Percentiles rank a stretch among this genome's conserved stretches.
Conservation (phyloP, 2,329 filamentous ascomycete genomes). For the Aaosphaeria pasadenensis region DNA sequence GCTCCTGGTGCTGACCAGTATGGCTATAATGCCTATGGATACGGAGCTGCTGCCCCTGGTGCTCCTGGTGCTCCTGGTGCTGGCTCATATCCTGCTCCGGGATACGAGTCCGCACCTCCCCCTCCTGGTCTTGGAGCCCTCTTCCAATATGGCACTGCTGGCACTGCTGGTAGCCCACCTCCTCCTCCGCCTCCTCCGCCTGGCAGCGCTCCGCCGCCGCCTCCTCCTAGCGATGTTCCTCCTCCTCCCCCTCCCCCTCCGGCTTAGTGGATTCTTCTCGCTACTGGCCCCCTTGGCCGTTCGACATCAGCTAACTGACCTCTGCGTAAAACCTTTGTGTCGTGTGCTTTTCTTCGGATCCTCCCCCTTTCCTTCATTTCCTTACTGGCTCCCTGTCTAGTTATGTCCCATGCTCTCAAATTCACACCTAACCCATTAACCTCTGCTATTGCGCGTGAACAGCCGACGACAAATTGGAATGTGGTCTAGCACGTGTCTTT, state of each 20-base stretch:
- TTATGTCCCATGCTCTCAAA: no score
- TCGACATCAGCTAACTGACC: no score
- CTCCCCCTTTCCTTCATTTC: no score
- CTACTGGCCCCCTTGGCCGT: no score
- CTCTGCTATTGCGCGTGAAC: no score
- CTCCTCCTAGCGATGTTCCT: constrained; percentile 52
- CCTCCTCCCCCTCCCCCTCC: constrained; percentile 48
- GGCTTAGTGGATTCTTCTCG: constrained; percentile 11
- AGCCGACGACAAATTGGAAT: no score
- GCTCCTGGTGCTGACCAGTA: constrained; percentile 39
- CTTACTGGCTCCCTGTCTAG: no score
- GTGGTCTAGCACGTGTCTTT: no score
- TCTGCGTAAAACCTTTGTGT: no score
- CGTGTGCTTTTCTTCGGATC: no score
- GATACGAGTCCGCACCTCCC: constrained; percentile 59
- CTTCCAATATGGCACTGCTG: constrained; percentile 62
- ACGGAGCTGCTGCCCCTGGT: constrained; percentile 38
- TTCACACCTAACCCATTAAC: no score
- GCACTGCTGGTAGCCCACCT: constrained; percentile 59
- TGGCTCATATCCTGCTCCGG: constrained; percentile 58
- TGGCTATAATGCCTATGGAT: constrained; percentile 30
- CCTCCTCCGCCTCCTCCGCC: constrained; percentile 55
- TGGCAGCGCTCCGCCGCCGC: constrained; percentile 4
- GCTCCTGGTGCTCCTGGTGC: constrained; percentile 61
- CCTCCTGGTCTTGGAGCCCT: constrained; percentile 62